Evolutionary conservation across 495 filamentous ascomycete genomes (phyloP).

Genomic region (Penicillium lagena): DNA sequence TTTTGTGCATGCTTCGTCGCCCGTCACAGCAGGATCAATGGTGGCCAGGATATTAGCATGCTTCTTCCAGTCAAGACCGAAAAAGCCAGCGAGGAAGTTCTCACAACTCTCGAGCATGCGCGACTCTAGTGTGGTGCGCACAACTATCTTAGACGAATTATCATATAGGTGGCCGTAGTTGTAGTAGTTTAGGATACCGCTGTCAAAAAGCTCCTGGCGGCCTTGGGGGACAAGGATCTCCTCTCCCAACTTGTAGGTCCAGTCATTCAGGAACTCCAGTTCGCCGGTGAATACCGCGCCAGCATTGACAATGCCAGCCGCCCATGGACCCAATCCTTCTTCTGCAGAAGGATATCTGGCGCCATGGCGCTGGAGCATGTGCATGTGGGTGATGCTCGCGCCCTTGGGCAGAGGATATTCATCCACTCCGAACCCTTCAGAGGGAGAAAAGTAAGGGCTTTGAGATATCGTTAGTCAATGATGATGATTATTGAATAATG

Average conservation of each 20-base stretch:
- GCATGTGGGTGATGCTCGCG: conserved; percentile 49
- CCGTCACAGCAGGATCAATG: conserved; percentile 38
- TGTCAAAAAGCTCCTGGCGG: conserved; percentile 44
- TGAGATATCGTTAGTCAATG: not conserved
- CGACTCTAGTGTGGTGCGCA: conserved; percentile 51
- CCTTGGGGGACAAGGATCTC: conserved; percentile 48
- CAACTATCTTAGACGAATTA: conserved; percentile 54
- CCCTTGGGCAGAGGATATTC: conserved; percentile 50
- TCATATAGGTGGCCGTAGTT: conserved; percentile 57
- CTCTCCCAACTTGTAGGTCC: conserved; percentile 37
- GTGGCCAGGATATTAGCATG: conserved; percentile 47
- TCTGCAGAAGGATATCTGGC: conserved; percentile 33
- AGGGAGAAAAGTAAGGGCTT: conserved; percentile 15
- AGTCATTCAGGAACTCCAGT: conserved; percentile 44
- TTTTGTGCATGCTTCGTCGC: conserved; percentile 28
- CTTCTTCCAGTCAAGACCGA: conserved; percentile 50
- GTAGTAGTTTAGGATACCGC: conserved; percentile 50
- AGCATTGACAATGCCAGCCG: conserved; percentile 23
- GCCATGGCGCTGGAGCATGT: conserved; percentile 40
- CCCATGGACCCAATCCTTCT: conserved; percentile 22
- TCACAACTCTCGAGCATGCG: conserved; percentile 43
- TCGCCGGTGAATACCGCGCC: conserved; percentile 37
- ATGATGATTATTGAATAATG: no score
- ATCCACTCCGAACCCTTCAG: conserved; percentile 46
- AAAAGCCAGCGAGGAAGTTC: conserved; percentile 49